A percentile compares a stretch with the other conserved stretches of the same genome.
These are phyloP conservation scores for Asterochloris erici DNA, from an alignment of 139 green algal species.

Conservation along the genomic window DNA sequence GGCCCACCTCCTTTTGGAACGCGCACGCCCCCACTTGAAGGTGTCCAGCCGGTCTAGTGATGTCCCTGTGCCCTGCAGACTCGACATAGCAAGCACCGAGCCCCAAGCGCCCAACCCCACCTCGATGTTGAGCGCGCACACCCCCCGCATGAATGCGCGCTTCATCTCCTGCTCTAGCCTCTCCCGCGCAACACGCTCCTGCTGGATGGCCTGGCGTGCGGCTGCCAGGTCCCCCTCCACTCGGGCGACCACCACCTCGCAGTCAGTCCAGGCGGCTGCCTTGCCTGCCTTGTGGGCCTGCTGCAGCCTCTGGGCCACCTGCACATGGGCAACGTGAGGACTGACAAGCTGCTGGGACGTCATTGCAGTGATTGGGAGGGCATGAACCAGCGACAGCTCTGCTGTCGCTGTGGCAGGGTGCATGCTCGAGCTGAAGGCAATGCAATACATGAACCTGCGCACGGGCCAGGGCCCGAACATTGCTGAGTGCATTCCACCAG, in stretches of 20 bases:
- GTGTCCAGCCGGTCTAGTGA: not conserved
- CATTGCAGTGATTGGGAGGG: no score
- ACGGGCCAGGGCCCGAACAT: no score
- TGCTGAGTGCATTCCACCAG: no score
- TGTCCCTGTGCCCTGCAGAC: no score
- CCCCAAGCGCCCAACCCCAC: slow-evolving; percentile 1
- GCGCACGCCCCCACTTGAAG: not conserved
- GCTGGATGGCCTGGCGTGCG: slow-evolving; percentile 12
- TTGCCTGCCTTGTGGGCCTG: not conserved
- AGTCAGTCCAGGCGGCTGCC: not conserved
- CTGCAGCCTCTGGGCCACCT: no score
- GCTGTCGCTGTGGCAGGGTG: no score
- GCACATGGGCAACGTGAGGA: no score
- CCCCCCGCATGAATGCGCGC: slow-evolving; percentile 65
- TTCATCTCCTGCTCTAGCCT: slow-evolving; percentile 68
- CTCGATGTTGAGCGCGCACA: slow-evolving; percentile 72
- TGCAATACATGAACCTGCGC: no score
- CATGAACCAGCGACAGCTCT: no score
- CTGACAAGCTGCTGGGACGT: no score
- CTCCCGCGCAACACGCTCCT: slow-evolving; percentile 22
- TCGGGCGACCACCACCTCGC: not conserved
- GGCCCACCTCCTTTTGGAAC: not conserved
- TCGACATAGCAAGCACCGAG: no score
- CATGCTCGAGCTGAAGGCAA: no score
- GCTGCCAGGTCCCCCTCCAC: not conserved